Evolutionary conservation across 257 asterid species (phyloP), one percentile per base, ranked within the genome.

Genomic region (Capsicum pubescens): DNA sequence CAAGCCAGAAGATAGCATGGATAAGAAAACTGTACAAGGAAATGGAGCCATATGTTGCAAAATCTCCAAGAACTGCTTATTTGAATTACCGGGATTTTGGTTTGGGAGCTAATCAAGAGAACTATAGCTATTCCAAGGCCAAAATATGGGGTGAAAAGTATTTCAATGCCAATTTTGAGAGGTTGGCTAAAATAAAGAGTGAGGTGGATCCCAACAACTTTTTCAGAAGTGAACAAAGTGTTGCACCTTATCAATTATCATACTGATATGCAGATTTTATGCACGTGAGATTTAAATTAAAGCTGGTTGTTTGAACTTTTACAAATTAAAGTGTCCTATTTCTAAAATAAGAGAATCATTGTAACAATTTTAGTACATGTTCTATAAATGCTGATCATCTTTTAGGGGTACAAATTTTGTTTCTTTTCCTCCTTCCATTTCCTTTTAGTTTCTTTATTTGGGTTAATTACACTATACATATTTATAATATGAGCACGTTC

Each of bases 91-190:
- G 81, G 8, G 63, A 50, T 13, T 9, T 76, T 21, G 46, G 9
- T 13, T 50, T 76, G 11, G 81, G 81, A 4, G 26, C 46, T 1
- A 76, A 50, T 52, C 1, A 76, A 76, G 21, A 13, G 8, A 61
- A 76, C 7, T 76, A 76, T 14, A 76, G 8, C 2, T 76, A 76
- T 26, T 21, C 63, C 13, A 52, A 52, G 63, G 46, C 61, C 48
- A 76, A 76, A 76, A 52, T 76, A 26, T 76, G 61, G 81, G 81
- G 81, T 52, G 81, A 76, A 76, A 76, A 52, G 81, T 76, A 76
- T 76, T 76, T 76, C 14, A 76, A 21, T 0, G 48, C 2, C 4
- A 76, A 76, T 15, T 76, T 52, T 76, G 63, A 50, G 61, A 52
- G 63, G n/a, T 17, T 76, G 21, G 81, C 63, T 8, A 76, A 21